Conservation (phyloP, 768 basidiomycete genomes). For the Paxillus involutus region DNA sequence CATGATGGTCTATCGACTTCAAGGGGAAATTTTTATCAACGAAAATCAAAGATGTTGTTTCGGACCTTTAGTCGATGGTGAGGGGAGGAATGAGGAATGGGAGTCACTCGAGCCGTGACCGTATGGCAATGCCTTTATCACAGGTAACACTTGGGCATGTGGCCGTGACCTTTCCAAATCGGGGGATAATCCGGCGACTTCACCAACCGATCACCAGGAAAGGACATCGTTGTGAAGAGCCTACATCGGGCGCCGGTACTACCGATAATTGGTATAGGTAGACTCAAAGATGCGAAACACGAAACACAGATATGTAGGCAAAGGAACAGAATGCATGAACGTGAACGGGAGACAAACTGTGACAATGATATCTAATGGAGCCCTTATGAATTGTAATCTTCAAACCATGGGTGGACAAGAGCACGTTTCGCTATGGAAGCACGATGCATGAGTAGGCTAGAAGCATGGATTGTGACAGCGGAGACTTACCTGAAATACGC, state of each 20-base stretch:
- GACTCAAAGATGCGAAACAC: slow-evolving; percentile 6
- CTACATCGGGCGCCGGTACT: slow-evolving; percentile 24
- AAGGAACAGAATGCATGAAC: neutral
- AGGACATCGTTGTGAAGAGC: neutral
- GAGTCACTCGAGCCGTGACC: slow-evolving; percentile 29
- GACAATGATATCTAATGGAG: neutral
- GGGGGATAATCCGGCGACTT: slow-evolving; percentile 20
- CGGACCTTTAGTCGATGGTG: slow-evolving; percentile 3
- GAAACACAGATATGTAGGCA: neutral
- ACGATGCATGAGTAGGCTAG: slow-evolving; percentile 1
- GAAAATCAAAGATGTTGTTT: neutral
- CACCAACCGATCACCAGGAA: slow-evolving; percentile 3
- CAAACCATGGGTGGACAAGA: slow-evolving; percentile 48
- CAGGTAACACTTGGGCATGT: slow-evolving; percentile 11
- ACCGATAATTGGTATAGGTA: neutral
- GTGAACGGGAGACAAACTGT: neutral
- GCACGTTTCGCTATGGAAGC: slow-evolving; percentile 53
- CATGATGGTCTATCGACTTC: slow-evolving; percentile 24
- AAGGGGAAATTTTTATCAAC: slow-evolving; percentile 2
- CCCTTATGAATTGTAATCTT: slow-evolving; percentile 44
- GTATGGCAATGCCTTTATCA: slow-evolving; percentile 35
- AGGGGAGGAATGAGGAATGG: slow-evolving; percentile 16
- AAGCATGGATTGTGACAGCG: neutral
- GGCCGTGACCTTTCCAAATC: slow-evolving; percentile 23
- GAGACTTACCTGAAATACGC: slow-evolving; percentile 80